Evolutionary conservation across 768 basidiomycete genomes (phyloP), one percentile per base, ranked within the genome.

Genomic region (Rhodotorula graminis): DNA sequence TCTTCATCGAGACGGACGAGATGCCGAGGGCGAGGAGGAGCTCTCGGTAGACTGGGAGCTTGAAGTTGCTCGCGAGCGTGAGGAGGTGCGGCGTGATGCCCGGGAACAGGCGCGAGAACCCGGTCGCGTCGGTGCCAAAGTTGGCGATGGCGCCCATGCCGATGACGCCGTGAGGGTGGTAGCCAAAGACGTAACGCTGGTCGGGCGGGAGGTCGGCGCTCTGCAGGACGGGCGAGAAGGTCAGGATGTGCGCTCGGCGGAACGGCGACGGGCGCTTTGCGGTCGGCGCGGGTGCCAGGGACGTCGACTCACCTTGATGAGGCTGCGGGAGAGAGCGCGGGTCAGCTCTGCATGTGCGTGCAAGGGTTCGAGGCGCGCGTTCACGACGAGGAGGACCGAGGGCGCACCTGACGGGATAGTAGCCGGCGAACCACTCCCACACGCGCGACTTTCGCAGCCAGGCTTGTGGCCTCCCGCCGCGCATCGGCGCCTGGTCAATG

Each of bases 121-220:
- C 91, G 3, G 92, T 94, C 47, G 90, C 93, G 84, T 98, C 95
- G 31, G 93, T 94, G 5, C 88, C 95, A 77, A 99, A 98, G n/a
- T 93, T 97, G 18, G 91, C 91, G 55, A 96, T 63, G 18, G 82
- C 90, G 78, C 84, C 95, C 93, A 96, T 97, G 77, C 95, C 94
- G 80, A 99, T 97, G 76, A 99, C 97, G 53, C 93, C 96, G 81
- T 99, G 96, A 27, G 96, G 96, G 81, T 99, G 96, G 81, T 97
- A 97, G 15, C 95, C 96, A 82, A 99, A 99, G 23, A 99, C 86
- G 82, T 99, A 99, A 29, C 91, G 89, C 73, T 93, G 84, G 80
- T 96, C 92, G 19, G 95, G 84, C 1, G 95, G 93, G 33, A 99
- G 85, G 75, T 95, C 91, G 49, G 87, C 89, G 82, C 92, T 93